Evolutionary conservation across 345 rosid genomes (phyloP).

Genomic region (Salix koriyanagi): DNA sequence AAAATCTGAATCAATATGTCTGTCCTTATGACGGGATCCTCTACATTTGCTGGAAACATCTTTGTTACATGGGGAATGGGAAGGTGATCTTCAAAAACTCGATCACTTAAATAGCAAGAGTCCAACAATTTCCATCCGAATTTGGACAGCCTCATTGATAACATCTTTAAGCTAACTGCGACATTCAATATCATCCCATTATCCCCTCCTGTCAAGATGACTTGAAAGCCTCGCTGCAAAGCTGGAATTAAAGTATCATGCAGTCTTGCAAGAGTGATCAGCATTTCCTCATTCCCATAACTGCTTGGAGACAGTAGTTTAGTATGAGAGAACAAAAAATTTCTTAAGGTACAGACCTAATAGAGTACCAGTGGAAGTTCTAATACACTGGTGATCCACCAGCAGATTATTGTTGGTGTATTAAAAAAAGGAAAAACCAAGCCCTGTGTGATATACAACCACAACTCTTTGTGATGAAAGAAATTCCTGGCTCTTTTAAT

Average conservation of each 20-base stretch:
- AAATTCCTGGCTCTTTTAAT: not conserved
- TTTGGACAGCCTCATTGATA: conserved; percentile 58
- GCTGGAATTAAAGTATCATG: conserved; percentile 87
- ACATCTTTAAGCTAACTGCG: conserved; percentile 60
- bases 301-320: conserved; percentile 42
- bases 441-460: not conserved
- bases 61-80: conserved; percentile 49
- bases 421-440: not conserved
- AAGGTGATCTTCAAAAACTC: conserved; percentile 38
- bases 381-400: not conserved
- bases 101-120: conserved; percentile 61
- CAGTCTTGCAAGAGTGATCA: conserved; percentile 55
- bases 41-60: conserved; percentile 83
- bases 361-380: not conserved
- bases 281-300: conserved; percentile 73
- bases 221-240: conserved; percentile 53
- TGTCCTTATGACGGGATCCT: conserved; percentile 82
- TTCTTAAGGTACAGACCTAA: not conserved
- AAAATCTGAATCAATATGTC: conserved; percentile 79
- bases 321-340: conserved; percentile 11
- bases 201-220: conserved; percentile 42
- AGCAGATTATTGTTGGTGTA: not conserved
- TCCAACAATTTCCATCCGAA: conserved; percentile 81
- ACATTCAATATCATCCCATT: conserved; percentile 43
- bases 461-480: not conserved